phyloP scores from a whole-genome alignment of 1,284 basidiomycete genomes.

The Apiotrichum montevideense region DNA sequence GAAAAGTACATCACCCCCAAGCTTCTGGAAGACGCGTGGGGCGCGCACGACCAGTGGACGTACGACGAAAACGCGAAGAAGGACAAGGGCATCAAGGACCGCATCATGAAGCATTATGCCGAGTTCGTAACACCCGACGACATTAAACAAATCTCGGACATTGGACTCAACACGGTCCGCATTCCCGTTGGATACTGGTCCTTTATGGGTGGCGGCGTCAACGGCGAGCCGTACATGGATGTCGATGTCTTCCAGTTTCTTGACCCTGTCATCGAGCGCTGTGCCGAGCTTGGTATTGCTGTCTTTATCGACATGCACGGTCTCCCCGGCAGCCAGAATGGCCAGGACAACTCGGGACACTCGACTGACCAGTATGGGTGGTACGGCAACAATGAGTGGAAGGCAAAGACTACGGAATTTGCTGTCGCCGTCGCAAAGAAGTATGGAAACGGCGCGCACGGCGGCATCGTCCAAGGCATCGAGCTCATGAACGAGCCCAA shows the following conservation, averaged over 20 bases:
- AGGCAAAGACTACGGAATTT: neutral
- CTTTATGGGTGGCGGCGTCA: neutral
- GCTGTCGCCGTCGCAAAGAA: no score
- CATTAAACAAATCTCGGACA: slow-evolving; percentile 54
- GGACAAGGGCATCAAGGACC: slow-evolving; percentile 22
- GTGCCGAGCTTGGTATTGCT: slow-evolving; percentile 64
- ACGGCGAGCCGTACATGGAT: slow-evolving; percentile 58
- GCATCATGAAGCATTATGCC: slow-evolving; percentile 37
- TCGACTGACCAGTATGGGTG: slow-evolving; percentile 57
- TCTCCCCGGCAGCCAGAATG: slow-evolving; percentile 72
- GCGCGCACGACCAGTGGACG: slow-evolving; percentile 39
- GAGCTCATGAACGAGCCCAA: slow-evolving; percentile 9
- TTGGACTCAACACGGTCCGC: slow-evolving; percentile 42
- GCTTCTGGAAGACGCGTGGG: slow-evolving; percentile 40
- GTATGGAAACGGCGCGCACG: slow-evolving; percentile 41
- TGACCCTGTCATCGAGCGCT: slow-evolving; percentile 66
- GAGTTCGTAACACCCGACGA: slow-evolving; percentile 56
- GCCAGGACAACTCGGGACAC: slow-evolving; percentile 76
- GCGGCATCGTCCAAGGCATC: slow-evolving; percentile 42
- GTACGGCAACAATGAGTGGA: slow-evolving; percentile 55
- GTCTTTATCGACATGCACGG: slow-evolving; percentile 64
- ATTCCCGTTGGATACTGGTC: slow-evolving; percentile 41
- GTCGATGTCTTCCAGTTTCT: slow-evolving; percentile 45
- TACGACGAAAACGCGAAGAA: slow-evolving; percentile 34
- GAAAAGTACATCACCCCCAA: slow-evolving; percentile 47